Percentiles rank a stretch among this genome's conserved stretches.
phyloP scores from a whole-genome alignment of 169 alveolate species.

The Besnoitia besnoiti region DNA sequence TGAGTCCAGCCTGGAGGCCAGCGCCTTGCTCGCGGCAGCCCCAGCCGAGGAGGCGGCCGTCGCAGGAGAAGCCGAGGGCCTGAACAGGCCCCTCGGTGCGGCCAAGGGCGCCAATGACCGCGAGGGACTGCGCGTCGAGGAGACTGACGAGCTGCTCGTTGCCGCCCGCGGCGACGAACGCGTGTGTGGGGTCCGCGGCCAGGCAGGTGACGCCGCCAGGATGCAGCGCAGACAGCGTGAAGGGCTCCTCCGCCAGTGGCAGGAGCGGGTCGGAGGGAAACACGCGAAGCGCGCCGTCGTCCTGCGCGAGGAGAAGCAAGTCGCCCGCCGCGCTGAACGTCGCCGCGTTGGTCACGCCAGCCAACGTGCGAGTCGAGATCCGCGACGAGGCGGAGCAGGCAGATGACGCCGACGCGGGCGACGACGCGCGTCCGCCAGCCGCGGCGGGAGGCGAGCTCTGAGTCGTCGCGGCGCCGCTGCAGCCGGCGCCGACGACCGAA shows the following conservation, averaged over 20 bases:
- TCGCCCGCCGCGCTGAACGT: constrained; percentile 6
- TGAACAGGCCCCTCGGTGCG: constrained; percentile 10
- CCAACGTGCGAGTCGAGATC: not conserved
- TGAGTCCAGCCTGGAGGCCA: not conserved
- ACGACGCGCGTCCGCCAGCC: not conserved
- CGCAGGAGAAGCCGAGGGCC: constrained; percentile 20
- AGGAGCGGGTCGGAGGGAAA: not conserved
- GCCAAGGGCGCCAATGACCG: constrained; percentile 1
- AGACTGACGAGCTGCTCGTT: constrained; percentile 14
- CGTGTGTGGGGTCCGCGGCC: constrained; percentile 20
- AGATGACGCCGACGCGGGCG: not conserved
- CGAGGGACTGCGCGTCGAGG: not conserved
- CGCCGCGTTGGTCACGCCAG: not conserved
- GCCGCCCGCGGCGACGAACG: constrained; percentile 30
- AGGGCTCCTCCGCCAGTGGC: not conserved
- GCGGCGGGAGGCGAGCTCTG: not conserved
- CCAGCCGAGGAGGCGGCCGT: constrained; percentile 40
- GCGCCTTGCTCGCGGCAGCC: not conserved
- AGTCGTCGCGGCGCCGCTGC: not conserved
- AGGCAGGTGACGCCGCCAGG: constrained; percentile 18
- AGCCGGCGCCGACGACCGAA: not conserved
- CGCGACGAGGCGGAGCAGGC: not conserved
- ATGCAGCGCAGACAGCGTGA: not conserved
- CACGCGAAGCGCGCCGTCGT: not conserved
- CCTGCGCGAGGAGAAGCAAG: not conserved